A percentile compares a stretch with the other conserved stretches of the same genome.
Evolutionary conservation across 176 grass and related monocot species (phyloP).

Genomic region (Areca catechu): DNA sequence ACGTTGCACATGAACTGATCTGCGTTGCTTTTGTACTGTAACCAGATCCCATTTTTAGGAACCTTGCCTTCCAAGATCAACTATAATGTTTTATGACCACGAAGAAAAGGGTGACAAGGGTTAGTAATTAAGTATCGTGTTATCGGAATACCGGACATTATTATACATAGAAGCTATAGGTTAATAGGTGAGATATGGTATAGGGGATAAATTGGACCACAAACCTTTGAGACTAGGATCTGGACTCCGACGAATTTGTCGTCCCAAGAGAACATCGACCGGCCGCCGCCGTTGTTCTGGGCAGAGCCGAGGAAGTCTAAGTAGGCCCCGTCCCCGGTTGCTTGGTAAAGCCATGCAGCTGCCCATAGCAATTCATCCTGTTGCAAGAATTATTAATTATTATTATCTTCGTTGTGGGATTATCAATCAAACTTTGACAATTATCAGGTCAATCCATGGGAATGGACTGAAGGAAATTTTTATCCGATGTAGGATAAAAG

Average conservation of each 20-base stretch:
- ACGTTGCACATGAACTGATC: conserved; percentile 48
- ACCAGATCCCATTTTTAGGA: conserved; percentile 14
- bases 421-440: no score
- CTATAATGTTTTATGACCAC: conserved; percentile 11
- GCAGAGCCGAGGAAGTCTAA: conserved; percentile 15
- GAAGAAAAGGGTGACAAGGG: neutral
- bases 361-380: conserved; percentile 85
- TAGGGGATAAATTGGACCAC: no score
- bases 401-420: no score
- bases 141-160: no score
- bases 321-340: conserved; percentile 43
- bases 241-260: conserved; percentile 72
- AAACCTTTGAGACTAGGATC: conserved; percentile 49
- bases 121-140: no score
- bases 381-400: neutral
- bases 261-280: conserved; percentile 37
- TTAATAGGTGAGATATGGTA: no score
- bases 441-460: no score
- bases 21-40: conserved; percentile 21
- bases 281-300: conserved; percentile 27
- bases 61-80: conserved; percentile 43
- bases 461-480: no score
- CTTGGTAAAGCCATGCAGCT: conserved; percentile 51
- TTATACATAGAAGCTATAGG: no score
- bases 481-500: no score